Percentiles rank a stretch among this genome's conserved stretches.
Evolutionary conservation across 305 asterid genomes (phyloP).

Genomic region (Plantago coronopus): DNA sequence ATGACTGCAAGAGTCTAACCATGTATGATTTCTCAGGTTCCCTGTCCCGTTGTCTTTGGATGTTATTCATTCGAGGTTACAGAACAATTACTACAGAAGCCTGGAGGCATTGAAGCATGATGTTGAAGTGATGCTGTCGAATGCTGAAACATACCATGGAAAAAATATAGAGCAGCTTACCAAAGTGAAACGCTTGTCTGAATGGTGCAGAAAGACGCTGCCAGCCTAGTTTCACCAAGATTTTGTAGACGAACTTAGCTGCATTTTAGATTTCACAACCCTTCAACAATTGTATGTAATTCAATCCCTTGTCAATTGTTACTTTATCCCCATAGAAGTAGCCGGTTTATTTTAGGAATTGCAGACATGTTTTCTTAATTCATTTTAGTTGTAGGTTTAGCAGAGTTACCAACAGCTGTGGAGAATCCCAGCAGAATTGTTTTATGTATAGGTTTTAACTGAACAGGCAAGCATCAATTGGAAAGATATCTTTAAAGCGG

Average conservation of each 20-base stretch:
- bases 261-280: slow-evolving; percentile 9
- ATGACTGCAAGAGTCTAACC: not conserved
- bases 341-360: slow-evolving; percentile 23
- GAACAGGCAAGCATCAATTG: slow-evolving; percentile 19
- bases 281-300: slow-evolving; percentile 26
- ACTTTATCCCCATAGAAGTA: slow-evolving; percentile 16
- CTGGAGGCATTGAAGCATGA: slow-evolving; percentile 83
- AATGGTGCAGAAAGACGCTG: slow-evolving; percentile 62
- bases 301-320: slow-evolving; percentile 5
- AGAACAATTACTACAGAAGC: slow-evolving; percentile 82
- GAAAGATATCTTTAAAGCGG: not conserved
- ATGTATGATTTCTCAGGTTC: slow-evolving; percentile 50
- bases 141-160: slow-evolving; percentile 55
- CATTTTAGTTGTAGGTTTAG: slow-evolving; percentile 25
- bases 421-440: slow-evolving; percentile 32
- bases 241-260: slow-evolving; percentile 56
- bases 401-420: slow-evolving; percentile 25
- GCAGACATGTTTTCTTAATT: slow-evolving; percentile 9
- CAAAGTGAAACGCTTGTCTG: slow-evolving; percentile 64
- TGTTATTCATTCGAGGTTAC: slow-evolving; percentile 61
- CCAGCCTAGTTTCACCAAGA: slow-evolving; percentile 40
- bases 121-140: slow-evolving; percentile 63
- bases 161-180: slow-evolving; percentile 48
- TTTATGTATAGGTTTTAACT: slow-evolving; percentile 27
- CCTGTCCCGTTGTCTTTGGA: slow-evolving; percentile 87